phyloP scores from a whole-genome alignment of 305 asterid genomes.

The Andrographis paniculata region DNA sequence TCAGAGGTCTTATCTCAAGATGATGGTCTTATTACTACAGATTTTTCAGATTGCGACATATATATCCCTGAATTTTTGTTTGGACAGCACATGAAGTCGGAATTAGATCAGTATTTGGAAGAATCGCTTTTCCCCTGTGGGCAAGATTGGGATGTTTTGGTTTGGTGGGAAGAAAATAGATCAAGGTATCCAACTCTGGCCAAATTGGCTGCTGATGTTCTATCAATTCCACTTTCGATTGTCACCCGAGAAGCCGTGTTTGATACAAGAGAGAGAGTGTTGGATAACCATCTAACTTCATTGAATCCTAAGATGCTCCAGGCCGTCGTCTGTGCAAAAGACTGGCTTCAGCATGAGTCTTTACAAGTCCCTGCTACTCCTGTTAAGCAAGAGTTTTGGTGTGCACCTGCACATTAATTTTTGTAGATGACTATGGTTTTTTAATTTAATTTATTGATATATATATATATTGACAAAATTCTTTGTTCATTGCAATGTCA shows the following conservation, averaged over 20 bases:
- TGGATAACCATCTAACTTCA: constrained; percentile 39
- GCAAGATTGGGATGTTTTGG: constrained; percentile 66
- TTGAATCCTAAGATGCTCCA: constrained; percentile 41
- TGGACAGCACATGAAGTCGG: constrained; percentile 26
- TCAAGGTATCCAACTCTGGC: constrained; percentile 52
- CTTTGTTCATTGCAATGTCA: constrained; percentile 27
- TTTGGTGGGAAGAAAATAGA: constrained; percentile 67
- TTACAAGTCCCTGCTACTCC: constrained; percentile 17
- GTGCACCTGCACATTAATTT: constrained; percentile 19
- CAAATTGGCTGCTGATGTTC: constrained; percentile 64
- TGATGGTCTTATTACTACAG: constrained; percentile 31
- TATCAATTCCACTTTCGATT: constrained; percentile 63
- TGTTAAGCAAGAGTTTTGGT: constrained; percentile 29
- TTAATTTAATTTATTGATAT: constrained; percentile 2
- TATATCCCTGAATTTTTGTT: constrained; percentile 39
- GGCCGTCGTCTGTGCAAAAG: constrained; percentile 66
- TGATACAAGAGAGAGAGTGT: constrained; percentile 34
- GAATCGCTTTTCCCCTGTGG: constrained; percentile 45
- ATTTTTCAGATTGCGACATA: constrained; percentile 45
- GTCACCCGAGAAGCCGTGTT: constrained; percentile 45
- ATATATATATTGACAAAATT: constrained; percentile 14
- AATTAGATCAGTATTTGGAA: constrained; percentile 58
- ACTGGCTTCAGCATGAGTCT: constrained; percentile 48
- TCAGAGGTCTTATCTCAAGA: constrained; percentile 34
- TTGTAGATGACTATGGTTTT: constrained; percentile 39